Conservation (phyloP, 176 grass and related monocot genomes). For the Zea mays region Zm-B73-REFERENCE-NAM-5.0 NC_050103.1:150016501-150017000, state of each 20-base stretch:
- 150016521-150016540: neutral
- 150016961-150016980: neutral
- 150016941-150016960: slow-evolving; percentile 8
- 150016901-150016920: slow-evolving; percentile 22
- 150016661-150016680: neutral
- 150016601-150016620: neutral
- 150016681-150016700: neutral
- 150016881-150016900: neutral
- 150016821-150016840: neutral
- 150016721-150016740: neutral
- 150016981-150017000: neutral
- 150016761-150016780: neutral
- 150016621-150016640: neutral
- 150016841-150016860: neutral
- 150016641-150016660: neutral
- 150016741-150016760: neutral
- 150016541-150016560: slow-evolving; percentile 2
- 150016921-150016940: slow-evolving; percentile 19
- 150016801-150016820: slow-evolving; percentile 27
- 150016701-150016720: neutral
- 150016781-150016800: neutral
- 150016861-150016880: neutral
- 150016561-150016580: neutral
- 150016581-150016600: neutral
- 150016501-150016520: neutral